phyloP scores from a whole-genome alignment of 176 grass and related monocot genomes.

The Avena insularis region DNA sequence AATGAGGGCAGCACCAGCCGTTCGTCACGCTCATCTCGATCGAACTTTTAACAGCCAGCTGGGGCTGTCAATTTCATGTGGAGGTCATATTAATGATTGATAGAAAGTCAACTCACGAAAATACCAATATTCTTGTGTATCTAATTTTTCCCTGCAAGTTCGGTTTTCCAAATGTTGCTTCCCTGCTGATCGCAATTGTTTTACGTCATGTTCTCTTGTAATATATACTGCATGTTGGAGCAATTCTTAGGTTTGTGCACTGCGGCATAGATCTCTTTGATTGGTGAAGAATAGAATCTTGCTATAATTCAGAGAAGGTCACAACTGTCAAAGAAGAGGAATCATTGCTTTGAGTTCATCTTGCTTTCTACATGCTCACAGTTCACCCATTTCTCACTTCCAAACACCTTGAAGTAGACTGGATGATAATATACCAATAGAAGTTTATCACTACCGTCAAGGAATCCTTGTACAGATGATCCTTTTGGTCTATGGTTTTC shows the following conservation, averaged over 20 bases:
- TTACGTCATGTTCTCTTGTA: conserved; percentile 2
- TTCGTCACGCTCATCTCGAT: conserved; percentile 64
- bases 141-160: background rate
- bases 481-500: conserved; percentile 8
- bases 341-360: background rate
- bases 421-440: background rate
- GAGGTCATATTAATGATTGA: conserved; percentile 33
- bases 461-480: conserved; percentile 31
- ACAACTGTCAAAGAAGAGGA: background rate
- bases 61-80: conserved; percentile 25
- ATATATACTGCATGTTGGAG: background rate
- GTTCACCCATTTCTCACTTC: background rate
- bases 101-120: conserved; percentile 30
- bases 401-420: background rate
- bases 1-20: conserved; percentile 51
- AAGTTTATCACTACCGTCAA: background rate
- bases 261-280: background rate
- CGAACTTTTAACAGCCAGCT: conserved; percentile 28
- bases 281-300: background rate
- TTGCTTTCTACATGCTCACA: background rate
- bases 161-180: conserved; percentile 22
- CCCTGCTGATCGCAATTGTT: conserved; percentile 37
- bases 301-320: background rate
- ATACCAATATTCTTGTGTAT: conserved; percentile 23
- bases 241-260: background rate